These are phyloP conservation scores for Malus fusca DNA, from an alignment of 306 rosid genomes.

Conservation along the genomic window DNA sequence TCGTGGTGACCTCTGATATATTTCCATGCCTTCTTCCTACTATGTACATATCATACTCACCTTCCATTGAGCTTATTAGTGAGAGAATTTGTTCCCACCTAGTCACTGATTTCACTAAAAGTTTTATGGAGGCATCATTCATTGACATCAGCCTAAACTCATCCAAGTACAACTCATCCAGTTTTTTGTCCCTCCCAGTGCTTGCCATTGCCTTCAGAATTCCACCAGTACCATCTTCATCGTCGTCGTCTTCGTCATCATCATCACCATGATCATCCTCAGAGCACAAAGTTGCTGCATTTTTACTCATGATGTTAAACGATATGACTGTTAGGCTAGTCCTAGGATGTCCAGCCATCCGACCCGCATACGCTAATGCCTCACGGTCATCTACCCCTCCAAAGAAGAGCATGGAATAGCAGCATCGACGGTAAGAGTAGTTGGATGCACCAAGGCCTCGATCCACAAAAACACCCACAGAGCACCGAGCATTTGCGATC, in stretches of 20 bases:
- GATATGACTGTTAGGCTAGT: slow-evolving; percentile 27
- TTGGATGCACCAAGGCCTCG: slow-evolving; percentile 19
- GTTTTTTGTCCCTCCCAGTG: slow-evolving; percentile 16
- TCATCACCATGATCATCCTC: slow-evolving; percentile 5
- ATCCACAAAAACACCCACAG: slow-evolving; percentile 31
- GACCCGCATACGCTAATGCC: slow-evolving; percentile 49
- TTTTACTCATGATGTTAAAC: slow-evolving; percentile 19
- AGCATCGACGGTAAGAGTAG: background rate
- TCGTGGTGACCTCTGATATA: slow-evolving; percentile 10
- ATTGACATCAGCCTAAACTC: slow-evolving; percentile 8
- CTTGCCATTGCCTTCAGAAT: slow-evolving; percentile 14
- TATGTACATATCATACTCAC: slow-evolving; percentile 16
- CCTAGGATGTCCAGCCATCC: slow-evolving; percentile 37
- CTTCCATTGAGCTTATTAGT: slow-evolving; percentile 8
- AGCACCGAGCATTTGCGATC: slow-evolving; percentile 23
- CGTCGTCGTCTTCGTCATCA: background rate
- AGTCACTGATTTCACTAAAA: slow-evolving; percentile 15
- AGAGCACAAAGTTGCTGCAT: background rate
- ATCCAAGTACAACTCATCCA: slow-evolving; percentile 23
- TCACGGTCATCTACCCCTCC: slow-evolving; percentile 64
- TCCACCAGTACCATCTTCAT: background rate
- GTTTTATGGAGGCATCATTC: slow-evolving; percentile 1
- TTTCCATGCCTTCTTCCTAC: slow-evolving; percentile 28
- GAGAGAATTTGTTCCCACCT: slow-evolving; percentile 31
- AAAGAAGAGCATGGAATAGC: slow-evolving; percentile 25